Evolutionary conservation across 2,329 filamentous ascomycete species (phyloP), one percentile per base, ranked within the genome.

Genomic region (Sordariomycetes sp.): DNA sequence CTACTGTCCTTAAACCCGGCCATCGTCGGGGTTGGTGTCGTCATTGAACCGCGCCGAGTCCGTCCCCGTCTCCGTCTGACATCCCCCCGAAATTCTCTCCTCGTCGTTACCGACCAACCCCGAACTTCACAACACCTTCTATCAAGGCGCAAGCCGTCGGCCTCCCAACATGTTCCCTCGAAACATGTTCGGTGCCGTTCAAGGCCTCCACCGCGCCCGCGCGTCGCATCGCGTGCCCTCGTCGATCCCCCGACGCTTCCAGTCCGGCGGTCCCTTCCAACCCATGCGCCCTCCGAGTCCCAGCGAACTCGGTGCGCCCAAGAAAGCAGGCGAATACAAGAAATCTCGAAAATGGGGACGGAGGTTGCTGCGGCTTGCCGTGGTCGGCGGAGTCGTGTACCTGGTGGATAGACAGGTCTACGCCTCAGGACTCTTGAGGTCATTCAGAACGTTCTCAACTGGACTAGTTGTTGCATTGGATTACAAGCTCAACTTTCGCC

Each of bases 401-500:
- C 57, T 75, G 8, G 49, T 81, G 39, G 92, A 98, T 59, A 72
- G 59, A 11, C 72, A 82, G 43, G 68, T 84, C 50, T 93, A 92
- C 58, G 85, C 86, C 33, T 81, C 84, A 1, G 82, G 85, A 10
- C 62, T 94, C 18, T 76, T 72, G 24, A 82, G 92, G 36, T 90
- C 84, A 17, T 58, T 83, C 27, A 81, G 82, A 27, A 95, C 92
- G 0, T 94, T 96, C 55, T 70, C 72, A 26, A 76, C 76, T 3
- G 90, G 87, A 7, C 63, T 94, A 9, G 52, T 88, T 30, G 83
- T 94, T 12, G 90, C 88, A 1, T 51, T 88, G 17, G 92, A 98
- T 63, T 96, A 98, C 67, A 96, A 95, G 63, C 67, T 96, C 57
- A 96, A 98, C 60, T 98, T 98, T 58, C 76, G 86, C 6, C 72